Conservation (phyloP, 2,329 filamentous ascomycete genomes). For the Coniochaeta sp. region DNA sequence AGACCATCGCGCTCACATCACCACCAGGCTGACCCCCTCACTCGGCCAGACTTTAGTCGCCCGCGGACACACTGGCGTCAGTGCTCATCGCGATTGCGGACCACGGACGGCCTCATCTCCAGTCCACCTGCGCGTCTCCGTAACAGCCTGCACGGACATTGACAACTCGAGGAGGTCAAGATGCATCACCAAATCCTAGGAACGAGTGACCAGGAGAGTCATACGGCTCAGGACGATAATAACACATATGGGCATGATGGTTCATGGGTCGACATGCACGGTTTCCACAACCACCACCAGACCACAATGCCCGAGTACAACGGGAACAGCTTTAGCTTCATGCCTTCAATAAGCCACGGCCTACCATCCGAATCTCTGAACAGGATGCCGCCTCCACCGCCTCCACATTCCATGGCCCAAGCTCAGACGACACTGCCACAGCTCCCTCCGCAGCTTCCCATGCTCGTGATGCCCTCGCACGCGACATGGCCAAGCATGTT, state of each 20-base stretch:
- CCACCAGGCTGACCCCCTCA: conserved; percentile 23
- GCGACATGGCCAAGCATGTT: conserved; percentile 75
- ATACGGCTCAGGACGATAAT: conserved; percentile 33
- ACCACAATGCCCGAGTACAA: conserved; percentile 62
- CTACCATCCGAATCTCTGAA: conserved; percentile 42
- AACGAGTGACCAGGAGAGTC: conserved; percentile 29
- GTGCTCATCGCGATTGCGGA: neutral
- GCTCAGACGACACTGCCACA: conserved; percentile 43
- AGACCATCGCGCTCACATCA: conserved; percentile 24
- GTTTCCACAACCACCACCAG: conserved; percentile 50
- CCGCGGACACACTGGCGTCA: conserved; percentile 2
- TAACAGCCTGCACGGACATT: conserved; percentile 10
- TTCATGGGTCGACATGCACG: conserved; percentile 47
- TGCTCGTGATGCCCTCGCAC: conserved; percentile 63
- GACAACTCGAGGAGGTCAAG: conserved; percentile 15
- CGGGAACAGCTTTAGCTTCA: conserved; percentile 51
- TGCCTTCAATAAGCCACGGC: conserved; percentile 38
- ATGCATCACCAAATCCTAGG: conserved; percentile 39
- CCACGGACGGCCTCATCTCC: conserved; percentile 9
- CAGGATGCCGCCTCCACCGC: conserved; percentile 51
- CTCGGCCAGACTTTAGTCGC: conserved; percentile 12
- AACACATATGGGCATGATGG: conserved; percentile 31
- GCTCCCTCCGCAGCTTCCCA: conserved; percentile 52
- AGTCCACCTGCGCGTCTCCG: conserved; percentile 8
- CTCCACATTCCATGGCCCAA: conserved; percentile 51